phyloP scores from a whole-genome alignment of 169 alveolate genomes.

The Eimeria maxima region DNA sequence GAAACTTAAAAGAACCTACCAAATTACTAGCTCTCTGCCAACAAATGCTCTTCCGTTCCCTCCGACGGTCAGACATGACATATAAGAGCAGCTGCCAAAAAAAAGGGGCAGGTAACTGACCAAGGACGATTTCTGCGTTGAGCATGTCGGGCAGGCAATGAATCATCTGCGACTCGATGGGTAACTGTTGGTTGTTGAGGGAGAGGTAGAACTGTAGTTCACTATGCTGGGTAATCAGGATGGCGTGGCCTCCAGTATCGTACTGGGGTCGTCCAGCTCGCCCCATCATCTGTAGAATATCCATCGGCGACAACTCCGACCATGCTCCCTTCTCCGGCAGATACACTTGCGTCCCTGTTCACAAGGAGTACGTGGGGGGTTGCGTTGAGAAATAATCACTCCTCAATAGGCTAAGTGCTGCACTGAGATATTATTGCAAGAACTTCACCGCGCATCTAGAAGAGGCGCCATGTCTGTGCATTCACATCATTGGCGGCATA shows the following conservation, averaged over 20 bases:
- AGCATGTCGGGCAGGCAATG: conserved; percentile 96
- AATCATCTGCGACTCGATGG: conserved; percentile 98
- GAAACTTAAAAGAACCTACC: background rate
- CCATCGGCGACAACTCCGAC: conserved; percentile 99
- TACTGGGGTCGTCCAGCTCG: conserved; percentile 99
- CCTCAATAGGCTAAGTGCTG: background rate
- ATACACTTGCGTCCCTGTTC: conserved; percentile 93
- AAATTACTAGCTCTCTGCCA: background rate
- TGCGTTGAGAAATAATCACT: background rate
- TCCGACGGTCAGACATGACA: background rate
- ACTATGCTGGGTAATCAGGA: conserved; percentile 97
- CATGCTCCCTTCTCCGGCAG: conserved; percentile 98
- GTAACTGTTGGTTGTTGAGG: conserved; percentile 97
- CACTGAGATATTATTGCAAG: background rate
- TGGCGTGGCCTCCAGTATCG: conserved; percentile 99
- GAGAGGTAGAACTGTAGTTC: conserved; percentile 98
- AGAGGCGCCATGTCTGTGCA: background rate
- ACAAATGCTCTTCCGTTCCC: background rate
- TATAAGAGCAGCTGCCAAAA: background rate
- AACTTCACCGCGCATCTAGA: background rate
- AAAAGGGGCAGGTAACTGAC: conserved; percentile 3
- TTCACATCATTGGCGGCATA: background rate
- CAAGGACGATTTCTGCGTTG: conserved; percentile 98
- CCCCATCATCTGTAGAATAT: conserved; percentile 99
- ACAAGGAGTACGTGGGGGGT: background rate